Evolutionary conservation across 345 rosid genomes (phyloP).

Genomic region (Brassica carinata): DNA sequence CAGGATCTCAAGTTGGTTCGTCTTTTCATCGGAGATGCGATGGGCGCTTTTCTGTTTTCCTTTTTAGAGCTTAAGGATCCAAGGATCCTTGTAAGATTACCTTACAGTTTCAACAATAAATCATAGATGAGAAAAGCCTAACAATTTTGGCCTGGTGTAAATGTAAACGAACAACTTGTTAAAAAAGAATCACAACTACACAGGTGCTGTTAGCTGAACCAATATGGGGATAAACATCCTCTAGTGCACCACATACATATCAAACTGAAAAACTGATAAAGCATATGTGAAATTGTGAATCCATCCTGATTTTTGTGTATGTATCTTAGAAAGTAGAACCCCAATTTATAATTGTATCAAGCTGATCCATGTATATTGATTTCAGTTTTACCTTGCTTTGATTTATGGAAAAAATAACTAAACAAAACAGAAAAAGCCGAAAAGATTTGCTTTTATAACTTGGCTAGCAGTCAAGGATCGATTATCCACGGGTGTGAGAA

Average conservation of each 20-base stretch:
- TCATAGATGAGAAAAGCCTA: not conserved
- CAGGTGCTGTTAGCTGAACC: not conserved
- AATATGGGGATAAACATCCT: not conserved
- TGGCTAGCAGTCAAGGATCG: too few relatives aligned
- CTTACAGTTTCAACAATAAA: not conserved
- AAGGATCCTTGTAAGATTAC: not conserved
- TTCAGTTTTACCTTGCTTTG: not conserved
- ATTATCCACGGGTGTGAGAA: too few relatives aligned
- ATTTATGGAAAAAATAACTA: not conserved
- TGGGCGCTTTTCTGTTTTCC: not conserved
- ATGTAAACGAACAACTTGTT: not conserved
- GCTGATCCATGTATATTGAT: not conserved
- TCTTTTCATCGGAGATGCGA: not conserved
- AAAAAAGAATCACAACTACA: not conserved
- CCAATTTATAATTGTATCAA: not conserved
- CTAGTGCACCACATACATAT: not conserved
- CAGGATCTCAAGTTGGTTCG: not conserved
- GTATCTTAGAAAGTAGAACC: not conserved
- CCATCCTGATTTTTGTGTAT: not conserved
- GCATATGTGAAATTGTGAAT: not conserved
- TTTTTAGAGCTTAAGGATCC: not conserved
- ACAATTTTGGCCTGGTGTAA: too few relatives aligned
- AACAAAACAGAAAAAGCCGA: not conserved
- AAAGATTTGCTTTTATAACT: too few relatives aligned
- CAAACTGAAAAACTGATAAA: not conserved